Evolutionary conservation across 768 basidiomycete species (phyloP).

Genomic region (Rhizopogon salebrosus): DNA sequence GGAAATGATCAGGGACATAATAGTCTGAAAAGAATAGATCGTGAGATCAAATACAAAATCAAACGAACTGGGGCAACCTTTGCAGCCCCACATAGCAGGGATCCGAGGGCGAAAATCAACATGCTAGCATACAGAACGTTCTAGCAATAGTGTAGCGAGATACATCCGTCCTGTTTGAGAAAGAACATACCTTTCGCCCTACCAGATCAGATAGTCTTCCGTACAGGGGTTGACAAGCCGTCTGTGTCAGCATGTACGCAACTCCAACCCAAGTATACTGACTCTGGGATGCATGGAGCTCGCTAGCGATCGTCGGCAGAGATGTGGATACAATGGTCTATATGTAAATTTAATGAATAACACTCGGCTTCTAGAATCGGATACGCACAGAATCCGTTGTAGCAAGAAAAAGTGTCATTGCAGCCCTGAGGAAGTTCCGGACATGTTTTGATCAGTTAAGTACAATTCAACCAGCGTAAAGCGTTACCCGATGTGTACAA

Average conservation of each 20-base stretch:
- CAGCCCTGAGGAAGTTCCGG: constrained; percentile 51
- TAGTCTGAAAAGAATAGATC: constrained; percentile 23
- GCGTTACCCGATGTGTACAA: constrained; percentile 64
- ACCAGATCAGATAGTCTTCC: constrained; percentile 75
- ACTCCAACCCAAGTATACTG: constrained; percentile 88
- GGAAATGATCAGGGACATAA: constrained; percentile 62
- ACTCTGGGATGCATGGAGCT: constrained; percentile 59
- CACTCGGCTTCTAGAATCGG: not conserved
- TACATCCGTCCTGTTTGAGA: constrained; percentile 3
- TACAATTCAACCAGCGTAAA: not conserved
- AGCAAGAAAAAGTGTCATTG: constrained; percentile 76
- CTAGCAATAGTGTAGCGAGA: constrained; percentile 30
- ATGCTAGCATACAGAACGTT: constrained; percentile 70
- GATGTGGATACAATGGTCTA: constrained; percentile 77
- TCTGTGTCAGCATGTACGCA: constrained; percentile 82
- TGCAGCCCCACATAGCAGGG: constrained; percentile 73
- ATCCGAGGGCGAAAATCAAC: constrained; percentile 68
- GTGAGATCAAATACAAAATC: constrained; percentile 10
- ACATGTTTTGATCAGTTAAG: constrained; percentile 8
- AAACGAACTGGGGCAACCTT: constrained; percentile 37
- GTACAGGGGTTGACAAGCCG: constrained; percentile 79
- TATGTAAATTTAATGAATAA: constrained; percentile 5
- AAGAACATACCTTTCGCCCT: constrained; percentile 62
- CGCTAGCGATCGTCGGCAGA: constrained; percentile 72
- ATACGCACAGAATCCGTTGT: constrained; percentile 76